phyloP scores from a whole-genome alignment of 2,329 filamentous ascomycete species.

The Purpureocillium takamizusanense region DNA sequence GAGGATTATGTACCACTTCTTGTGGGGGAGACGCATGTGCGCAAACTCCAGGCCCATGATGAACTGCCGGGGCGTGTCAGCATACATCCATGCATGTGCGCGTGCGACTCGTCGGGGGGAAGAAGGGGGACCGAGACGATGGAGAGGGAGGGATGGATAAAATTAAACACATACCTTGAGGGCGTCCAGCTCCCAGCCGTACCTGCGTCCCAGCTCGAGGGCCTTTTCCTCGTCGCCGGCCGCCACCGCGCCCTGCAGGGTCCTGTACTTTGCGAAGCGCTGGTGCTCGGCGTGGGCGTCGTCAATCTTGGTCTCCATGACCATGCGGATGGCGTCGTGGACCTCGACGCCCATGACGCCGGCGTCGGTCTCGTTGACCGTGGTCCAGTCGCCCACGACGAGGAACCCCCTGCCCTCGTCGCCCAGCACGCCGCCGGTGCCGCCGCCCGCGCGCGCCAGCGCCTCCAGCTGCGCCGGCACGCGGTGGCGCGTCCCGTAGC shows the following conservation, averaged over 20 bases:
- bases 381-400: constrained; percentile 42
- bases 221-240: constrained; percentile 28
- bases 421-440: constrained; percentile 21
- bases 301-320: constrained; percentile 22
- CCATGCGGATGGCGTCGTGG: constrained; percentile 30
- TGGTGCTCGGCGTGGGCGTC: constrained; percentile 16
- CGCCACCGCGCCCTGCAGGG: constrained; percentile 27
- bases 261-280: constrained; percentile 31
- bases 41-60: constrained; percentile 44
- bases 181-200: constrained; percentile 41
- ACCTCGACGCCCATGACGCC: constrained; percentile 23
- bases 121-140: too few species aligned
- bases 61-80: constrained; percentile 27
- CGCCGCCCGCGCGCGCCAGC: constrained; percentile 19
- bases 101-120: too few species aligned
- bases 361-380: constrained; percentile 21
- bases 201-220: constrained; percentile 23
- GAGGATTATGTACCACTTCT: constrained; percentile 50
- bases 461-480: constrained; percentile 38
- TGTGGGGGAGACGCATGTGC: constrained; percentile 38
- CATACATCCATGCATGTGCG: too few species aligned
- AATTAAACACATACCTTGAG: constrained; percentile 29
- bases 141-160: too few species aligned
- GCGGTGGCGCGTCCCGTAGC: constrained; percentile 42
- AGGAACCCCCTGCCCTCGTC: constrained; percentile 32